Evolutionary conservation across 106 monocot genomes (phyloP), one percentile per base, ranked within the genome.

Genomic region (Narthecium ossifragum): DNA sequence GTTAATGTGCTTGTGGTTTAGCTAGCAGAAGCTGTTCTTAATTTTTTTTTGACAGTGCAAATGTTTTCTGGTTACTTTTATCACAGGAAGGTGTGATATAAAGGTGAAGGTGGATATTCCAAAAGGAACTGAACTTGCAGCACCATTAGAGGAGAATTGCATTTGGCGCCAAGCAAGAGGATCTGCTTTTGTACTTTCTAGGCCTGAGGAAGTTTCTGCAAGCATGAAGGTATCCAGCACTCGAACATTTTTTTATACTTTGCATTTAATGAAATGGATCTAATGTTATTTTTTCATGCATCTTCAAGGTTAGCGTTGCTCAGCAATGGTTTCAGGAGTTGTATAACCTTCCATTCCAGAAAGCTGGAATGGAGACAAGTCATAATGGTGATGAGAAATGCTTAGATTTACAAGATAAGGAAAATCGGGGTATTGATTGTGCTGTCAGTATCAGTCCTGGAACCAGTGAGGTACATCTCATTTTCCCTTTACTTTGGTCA

Each of bases 301-400:
- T 59, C 31, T 59, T 47, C 26, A 64, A 94, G 94, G 86, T 94
- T 51, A 80, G 94, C 39, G 75, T 86, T 50, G 86, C 94, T 34
- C 94, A 94, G 26, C 79, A 90, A 55, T 94, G 89, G 89, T 94
- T 75, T 30, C 86, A 94, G 69, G 89, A 89, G 65, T 65, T 89
- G 62, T 88, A 93, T 75, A 88, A 88, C 46, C 88, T 92, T 61
- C 88, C 82, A 22, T 88, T 84, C 46, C 53, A 80, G 24, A 53
- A 61, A 27, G 6, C 67, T 12, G 41, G 24, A 20, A 24, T 53
- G n/a, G 85, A 72, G 27, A 29, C 63, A 11, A 31, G 10, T 26
- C 30, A 18, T 25, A 37, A 80, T 54, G 54, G 39, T 32, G 56
- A 78, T 46, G 66, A 73, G 2, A 39, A 48, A 20, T 46, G 8